Evolutionary conservation across 352 stramenopile genomes (phyloP), one percentile per base, ranked within the genome.

Genomic region (Phytophthora sp.): DNA sequence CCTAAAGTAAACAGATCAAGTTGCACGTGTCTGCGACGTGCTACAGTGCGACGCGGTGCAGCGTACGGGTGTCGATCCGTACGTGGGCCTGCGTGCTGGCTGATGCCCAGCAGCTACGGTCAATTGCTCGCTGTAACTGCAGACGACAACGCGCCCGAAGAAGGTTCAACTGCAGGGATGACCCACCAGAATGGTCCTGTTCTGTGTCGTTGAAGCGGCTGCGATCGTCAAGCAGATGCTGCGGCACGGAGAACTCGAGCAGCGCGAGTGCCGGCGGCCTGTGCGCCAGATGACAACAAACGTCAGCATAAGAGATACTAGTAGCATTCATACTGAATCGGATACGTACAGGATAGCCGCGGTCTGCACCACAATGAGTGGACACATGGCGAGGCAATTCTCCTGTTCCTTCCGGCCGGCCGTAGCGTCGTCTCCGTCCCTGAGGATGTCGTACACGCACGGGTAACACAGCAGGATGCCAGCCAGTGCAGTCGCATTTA

Each of bases 351-450:
- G 54, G 29, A 76, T 8, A 30, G 21, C 36, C 13, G 52, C n/a
- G 9, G 54, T 56, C 12, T 73, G 33, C 6, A 89, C 6, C 16
- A 90, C 54, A 26, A 60, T 56, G 36, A 90, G 72, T 20, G 77
- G 76, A 55, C 71, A 77, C 73, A 86, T 69, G 4, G 69, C 63
- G n/a, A 90, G 72, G 38, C 77, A 89, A 51, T 89, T 90, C 4
- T 67, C 60, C 51, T 84, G 73, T 16, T 60, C 49, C 13, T 36
- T 54, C 78, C 75, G 84, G 5, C 49, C 63, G 18, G 51, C 47
- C 7, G 11, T n/a, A 26, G 21, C 20, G 12, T 44, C 21, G 13
- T 57, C 18, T 30, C 20, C 20, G n/a, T 58, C 57, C 5, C 36
- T 47, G 5, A 57, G 47, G 18, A 81, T 58, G 51, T 79, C 71